Base-by-base conservation (phyloP, 208 protist species). In the Jaenimonas drosophilae region DNA sequence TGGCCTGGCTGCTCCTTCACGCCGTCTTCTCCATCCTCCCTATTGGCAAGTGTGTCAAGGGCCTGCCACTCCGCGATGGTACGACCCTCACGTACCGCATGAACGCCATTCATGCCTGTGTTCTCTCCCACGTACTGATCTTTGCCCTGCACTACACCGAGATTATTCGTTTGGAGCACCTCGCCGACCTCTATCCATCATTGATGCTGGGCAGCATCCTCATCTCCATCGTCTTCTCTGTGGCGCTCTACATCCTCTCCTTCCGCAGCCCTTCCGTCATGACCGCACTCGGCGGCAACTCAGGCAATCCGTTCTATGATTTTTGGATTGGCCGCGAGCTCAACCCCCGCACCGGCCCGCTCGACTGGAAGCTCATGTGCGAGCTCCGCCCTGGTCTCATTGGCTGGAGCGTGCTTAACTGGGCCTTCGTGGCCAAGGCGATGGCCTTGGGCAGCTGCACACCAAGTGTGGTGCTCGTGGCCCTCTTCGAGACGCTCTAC, bases 311-410 rank as follows among this genome's bases (percentile, higher is more conserved):
- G 28, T 50, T 96, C 26, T 97, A 98, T 52, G 92, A 98, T 59
- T 96, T 97, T 59, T 98, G 73, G 70, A 84, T 98, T 49, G 96
- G 96, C 34, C 75, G 78, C 31, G 96, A 97, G 63, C 75, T 97
- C 28, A 97, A 98, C 59, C 96, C 96, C 19, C 78, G 91, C 38
- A 83, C 58, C 1, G 80, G 83, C 25, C 59, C 64, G 17, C 87
- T 98, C 28, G 96, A 98, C 64, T 76, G 97, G 56, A 98, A 98
- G 70, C 70, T 97, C 20, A 96, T 98, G 75, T 97, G 77, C 56
- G 91, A 98, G 64, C 76, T 94, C 14, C 87, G 96, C 25, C 91
- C 94, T 20, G 96, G 94, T 39, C 70, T 98, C n/a, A 96, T 97
- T 55, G 83, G 80, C 4, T 98, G 96, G 96, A 78, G 75, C 45